Evolutionary conservation across 257 asterid genomes (phyloP), one percentile per base, ranked within the genome.

Genomic region (Solanum ahanhuiri): DNA sequence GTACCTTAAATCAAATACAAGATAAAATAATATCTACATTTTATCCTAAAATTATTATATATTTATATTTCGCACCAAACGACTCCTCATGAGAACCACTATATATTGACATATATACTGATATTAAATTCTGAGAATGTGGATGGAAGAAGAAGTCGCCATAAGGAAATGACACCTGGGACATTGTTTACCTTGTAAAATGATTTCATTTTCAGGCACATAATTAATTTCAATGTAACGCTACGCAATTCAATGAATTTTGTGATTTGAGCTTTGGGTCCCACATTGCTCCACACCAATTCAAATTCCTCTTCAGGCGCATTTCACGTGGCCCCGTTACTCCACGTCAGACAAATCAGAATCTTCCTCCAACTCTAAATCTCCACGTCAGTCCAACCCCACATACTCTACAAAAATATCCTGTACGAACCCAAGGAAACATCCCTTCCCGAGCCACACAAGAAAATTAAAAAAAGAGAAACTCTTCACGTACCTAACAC

Each of bases 351-450:
- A 88, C 77, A 87, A 35, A 72, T 79, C 22, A 91, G 86, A 89
- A 89, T 91, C 90, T 86, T 79, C 30, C 5, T 82, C 7, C 43
- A n/a, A 54, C 51, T 17, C 18, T 15, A 31, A 11, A 82, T 81
- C 33, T 4, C 91, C 95, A 90, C 89, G 87, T 90, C 92, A 89
- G 22, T 87, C 37, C 48, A 35, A 57, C 81, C 33, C 83, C 31
- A 3, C 51, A 76, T 22, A 37, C 43, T 7, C 39, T 70, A 84
- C 45, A 71, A 90, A 91, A 91, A 89, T 86, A 90, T 89, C 83
- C 25, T 87, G 92, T 88, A 76, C 89, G 82, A 84, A 64, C 85
- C 81, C 43, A 85, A 88, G 88, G 91, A 45, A 87, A 88, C 92
- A 85, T 18, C 70, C 39, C 75, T 15, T 83, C 81, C 86, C 66